Evolutionary conservation across 176 grass and related monocot species (phyloP).

Genomic region (Canna indica): DNA sequence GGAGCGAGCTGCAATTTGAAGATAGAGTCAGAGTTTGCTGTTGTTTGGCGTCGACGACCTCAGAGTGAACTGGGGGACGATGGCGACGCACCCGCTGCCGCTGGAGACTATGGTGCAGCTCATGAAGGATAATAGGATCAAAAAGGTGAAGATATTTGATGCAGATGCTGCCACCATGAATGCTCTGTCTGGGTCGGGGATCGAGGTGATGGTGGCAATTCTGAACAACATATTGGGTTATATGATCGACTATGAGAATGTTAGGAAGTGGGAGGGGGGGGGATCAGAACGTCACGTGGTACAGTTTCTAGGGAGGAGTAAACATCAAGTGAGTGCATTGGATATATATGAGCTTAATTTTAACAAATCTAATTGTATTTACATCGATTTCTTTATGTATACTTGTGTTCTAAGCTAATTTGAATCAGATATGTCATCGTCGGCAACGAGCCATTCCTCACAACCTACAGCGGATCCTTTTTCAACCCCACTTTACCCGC

Average conservation of each 20-base stretch:
- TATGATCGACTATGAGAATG: slow-evolving; percentile 22
- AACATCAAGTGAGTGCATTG: background rate
- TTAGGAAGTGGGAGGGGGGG: background rate
- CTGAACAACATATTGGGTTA: background rate
- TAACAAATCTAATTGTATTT: background rate
- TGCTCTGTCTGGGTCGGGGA: background rate
- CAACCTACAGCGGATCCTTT: background rate
- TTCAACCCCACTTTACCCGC: background rate
- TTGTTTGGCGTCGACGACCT: too few relatives aligned
- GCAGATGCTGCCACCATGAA: slow-evolving; percentile 31
- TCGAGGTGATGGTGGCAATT: background rate
- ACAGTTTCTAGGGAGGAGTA: too few relatives aligned
- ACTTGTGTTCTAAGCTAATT: background rate
- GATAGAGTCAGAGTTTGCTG: too few relatives aligned
- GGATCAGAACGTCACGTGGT: background rate
- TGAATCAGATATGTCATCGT: background rate
- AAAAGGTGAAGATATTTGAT: slow-evolving; percentile 70
- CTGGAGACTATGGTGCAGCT: slow-evolving; percentile 65
- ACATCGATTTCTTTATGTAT: background rate
- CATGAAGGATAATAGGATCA: slow-evolving; percentile 62
- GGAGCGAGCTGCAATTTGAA: too few relatives aligned
- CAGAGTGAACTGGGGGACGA: slow-evolving; percentile 65
- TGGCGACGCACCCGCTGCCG: slow-evolving; percentile 70
- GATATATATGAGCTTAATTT: background rate
- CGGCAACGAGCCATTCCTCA: too few relatives aligned